Conservation (phyloP, 257 asterid species). For the Nicotiana attenuata region DNA sequence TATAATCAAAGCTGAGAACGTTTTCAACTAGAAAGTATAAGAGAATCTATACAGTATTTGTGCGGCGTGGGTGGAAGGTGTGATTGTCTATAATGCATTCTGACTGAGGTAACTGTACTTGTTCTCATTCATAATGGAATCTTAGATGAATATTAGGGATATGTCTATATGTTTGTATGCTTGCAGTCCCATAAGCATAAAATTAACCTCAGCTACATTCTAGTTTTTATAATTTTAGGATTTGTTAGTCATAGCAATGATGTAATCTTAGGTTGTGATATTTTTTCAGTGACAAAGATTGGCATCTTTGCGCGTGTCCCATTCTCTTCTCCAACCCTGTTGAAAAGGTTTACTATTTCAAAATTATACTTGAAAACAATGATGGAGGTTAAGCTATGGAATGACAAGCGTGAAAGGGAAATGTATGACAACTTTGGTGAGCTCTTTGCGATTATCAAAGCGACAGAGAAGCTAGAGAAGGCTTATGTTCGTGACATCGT, state of each 20-base stretch:
- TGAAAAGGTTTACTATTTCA: background rate
- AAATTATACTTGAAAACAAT: background rate
- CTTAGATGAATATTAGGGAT: background rate
- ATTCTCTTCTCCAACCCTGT: slow-evolving; percentile 77
- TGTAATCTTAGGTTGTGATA: background rate
- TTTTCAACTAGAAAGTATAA: no score
- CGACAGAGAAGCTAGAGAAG: slow-evolving; percentile 87
- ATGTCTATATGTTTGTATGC: background rate
- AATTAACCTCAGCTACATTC: background rate
- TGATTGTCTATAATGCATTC: background rate
- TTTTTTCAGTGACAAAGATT: slow-evolving; percentile 28
- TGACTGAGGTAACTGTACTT: background rate
- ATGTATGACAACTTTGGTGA: slow-evolving; percentile 85
- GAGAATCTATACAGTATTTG: background rate
- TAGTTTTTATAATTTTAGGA: no score
- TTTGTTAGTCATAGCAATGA: background rate
- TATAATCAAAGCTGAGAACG: no score
- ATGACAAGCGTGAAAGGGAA: slow-evolving; percentile 94
- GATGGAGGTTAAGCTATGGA: slow-evolving; percentile 98
- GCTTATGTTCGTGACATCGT: slow-evolving; percentile 81
- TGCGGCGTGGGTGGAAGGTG: background rate
- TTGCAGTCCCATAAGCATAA: background rate
- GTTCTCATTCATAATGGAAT: background rate
- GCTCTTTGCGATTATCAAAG: slow-evolving; percentile 83
- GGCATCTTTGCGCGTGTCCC: slow-evolving; percentile 92